Evolutionary conservation across 2,329 filamentous ascomycete species (phyloP), one percentile per base, ranked within the genome.

Genomic region (Nigrograna mackinnonii): DNA sequence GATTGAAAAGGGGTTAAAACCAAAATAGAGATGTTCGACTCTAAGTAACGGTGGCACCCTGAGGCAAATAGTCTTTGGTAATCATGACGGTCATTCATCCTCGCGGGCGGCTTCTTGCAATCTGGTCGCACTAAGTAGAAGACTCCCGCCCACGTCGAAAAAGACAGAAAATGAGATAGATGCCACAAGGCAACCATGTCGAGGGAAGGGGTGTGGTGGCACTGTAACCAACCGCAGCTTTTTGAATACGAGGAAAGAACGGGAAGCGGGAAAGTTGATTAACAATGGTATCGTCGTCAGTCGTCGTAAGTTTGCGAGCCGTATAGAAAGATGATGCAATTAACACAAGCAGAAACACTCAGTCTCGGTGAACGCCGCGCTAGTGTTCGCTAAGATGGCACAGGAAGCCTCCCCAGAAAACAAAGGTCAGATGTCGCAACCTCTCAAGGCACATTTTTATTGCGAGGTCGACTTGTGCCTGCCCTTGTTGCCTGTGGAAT

Each of bases 61-160:
- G 62, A 60, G 64, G 64, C 55, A 44, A 50, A 66, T 66, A 65
- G 59, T 67, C 62, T 67, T 67, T 55, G 59, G 50, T 64, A 50
- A 54, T 67, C 64, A 54, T 66, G 46, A 63, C 62, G 54, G 58
- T 66, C 62, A 54, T 66, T 41, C 45, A 51, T 60, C 52, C 60
- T 62, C 54, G 52, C 54, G 58, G 56, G 46, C 42, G 50, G 36
- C 41, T 50, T 52, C 46, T 54, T 56, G 57, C 55, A 62, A 49
- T 51, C 49, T 58, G 55, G 43, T 36, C 19, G 34, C 19, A 30
- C n/a, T 35, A 37, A 42, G 13, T 51, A 45, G 41, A 39, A 55
- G 46, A 39, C 44, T 59, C 51, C 60, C 53, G 48, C 57, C 58
- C 44, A 28, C 46, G 32, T 19, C 40, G 46, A 45, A 51, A 26